phyloP scores from a whole-genome alignment of 164 flowering plant species.

The Brasenia schreberi region DNA sequence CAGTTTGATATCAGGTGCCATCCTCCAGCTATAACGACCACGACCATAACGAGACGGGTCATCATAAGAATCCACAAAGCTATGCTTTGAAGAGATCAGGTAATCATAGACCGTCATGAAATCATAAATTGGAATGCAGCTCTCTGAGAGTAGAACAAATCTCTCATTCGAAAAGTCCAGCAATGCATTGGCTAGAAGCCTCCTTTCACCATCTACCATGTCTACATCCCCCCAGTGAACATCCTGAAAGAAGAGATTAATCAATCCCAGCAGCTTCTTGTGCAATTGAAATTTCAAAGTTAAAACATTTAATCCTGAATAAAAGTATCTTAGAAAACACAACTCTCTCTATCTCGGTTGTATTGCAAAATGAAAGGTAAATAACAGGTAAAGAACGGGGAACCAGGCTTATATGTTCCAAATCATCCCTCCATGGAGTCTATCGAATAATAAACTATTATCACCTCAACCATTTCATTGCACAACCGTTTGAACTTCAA shows the following conservation, averaged over 20 bases:
- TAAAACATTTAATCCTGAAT: not conserved
- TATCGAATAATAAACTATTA: too few relatives aligned
- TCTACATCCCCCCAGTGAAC: slow-evolving; percentile 61
- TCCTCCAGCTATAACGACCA: slow-evolving; percentile 66
- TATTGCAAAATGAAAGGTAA: not conserved
- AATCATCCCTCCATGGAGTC: too few relatives aligned
- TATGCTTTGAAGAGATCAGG: slow-evolving; percentile 37
- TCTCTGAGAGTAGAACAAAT: slow-evolving; percentile 80
- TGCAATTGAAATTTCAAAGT: too few relatives aligned
- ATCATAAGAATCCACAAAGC: slow-evolving; percentile 70
- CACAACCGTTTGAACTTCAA: too few relatives aligned
- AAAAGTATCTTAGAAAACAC: too few relatives aligned
- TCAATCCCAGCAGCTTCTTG: not conserved
- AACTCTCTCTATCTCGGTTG: not conserved
- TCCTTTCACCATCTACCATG: slow-evolving; percentile 63
- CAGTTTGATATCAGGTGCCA: slow-evolving; percentile 60
- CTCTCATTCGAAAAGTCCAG: slow-evolving; percentile 85
- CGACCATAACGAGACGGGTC: slow-evolving; percentile 83
- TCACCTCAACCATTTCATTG: too few relatives aligned
- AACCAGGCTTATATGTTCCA: not conserved
- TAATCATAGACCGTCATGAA: slow-evolving; percentile 63
- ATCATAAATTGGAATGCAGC: slow-evolving; percentile 71
- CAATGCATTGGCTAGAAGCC: slow-evolving; percentile 79
- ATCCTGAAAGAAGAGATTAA: slow-evolving; percentile 21
- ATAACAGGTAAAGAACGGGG: not conserved